These are phyloP conservation scores for Mortierella sp. DNA, from an alignment of 371 early-diverging fungal genomes.

Conservation along the genomic window DNA sequence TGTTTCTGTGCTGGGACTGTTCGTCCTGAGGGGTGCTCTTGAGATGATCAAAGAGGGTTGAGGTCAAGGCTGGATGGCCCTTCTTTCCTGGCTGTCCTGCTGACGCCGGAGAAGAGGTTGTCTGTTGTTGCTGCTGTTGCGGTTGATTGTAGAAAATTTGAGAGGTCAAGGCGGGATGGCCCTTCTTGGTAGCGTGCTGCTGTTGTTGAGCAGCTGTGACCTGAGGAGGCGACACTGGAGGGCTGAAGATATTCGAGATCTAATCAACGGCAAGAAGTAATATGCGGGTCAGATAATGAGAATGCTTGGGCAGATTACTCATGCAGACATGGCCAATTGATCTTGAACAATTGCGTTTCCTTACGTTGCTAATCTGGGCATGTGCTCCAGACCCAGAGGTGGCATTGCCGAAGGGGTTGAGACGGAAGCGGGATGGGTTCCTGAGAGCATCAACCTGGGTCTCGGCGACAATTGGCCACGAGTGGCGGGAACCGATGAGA, in stretches of 20 bases:
- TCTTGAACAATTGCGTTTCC: neutral
- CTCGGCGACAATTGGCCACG: slow-evolving; percentile 55
- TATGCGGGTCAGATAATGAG: neutral
- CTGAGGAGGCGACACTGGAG: slow-evolving; percentile 36
- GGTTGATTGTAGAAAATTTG: slow-evolving; percentile 30
- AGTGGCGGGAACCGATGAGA: slow-evolving; percentile 49
- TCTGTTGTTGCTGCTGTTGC: neutral
- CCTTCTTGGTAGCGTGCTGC: slow-evolving; percentile 22
- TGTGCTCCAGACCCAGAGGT: slow-evolving; percentile 24
- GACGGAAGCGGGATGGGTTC: slow-evolving; percentile 42
- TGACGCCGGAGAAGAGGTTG: neutral
- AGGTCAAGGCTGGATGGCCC: slow-evolving; percentile 51
- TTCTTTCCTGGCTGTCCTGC: slow-evolving; percentile 21
- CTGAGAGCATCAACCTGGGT: slow-evolving; percentile 48
- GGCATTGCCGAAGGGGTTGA: slow-evolving; percentile 53
- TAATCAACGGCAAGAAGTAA: slow-evolving; percentile 1
- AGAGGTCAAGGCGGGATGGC: slow-evolving; percentile 50
- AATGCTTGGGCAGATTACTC: neutral
- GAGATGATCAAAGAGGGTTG: slow-evolving; percentile 42
- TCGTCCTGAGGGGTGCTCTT: slow-evolving; percentile 20
- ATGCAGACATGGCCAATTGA: neutral
- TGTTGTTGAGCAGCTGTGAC: neutral
- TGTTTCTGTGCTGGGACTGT: neutral
- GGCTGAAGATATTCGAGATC: slow-evolving; percentile 46
- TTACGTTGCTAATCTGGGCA: slow-evolving; percentile 22